Conservation (phyloP, 352 stramenopile genomes). For the Globisporangium ultimum region DNA sequence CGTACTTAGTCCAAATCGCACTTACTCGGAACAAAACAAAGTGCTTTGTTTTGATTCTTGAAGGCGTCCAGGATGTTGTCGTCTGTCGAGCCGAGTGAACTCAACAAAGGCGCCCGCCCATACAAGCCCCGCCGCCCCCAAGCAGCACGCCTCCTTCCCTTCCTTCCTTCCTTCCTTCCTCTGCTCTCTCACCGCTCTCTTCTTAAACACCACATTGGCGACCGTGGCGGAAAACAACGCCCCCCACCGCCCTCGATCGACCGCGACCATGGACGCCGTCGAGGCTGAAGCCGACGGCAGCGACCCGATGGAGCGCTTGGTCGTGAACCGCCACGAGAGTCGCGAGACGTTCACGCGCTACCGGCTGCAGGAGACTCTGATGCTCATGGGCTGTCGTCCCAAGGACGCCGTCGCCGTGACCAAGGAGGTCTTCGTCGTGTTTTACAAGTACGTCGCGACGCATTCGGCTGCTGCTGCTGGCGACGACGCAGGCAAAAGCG, state of each 20-base stretch:
- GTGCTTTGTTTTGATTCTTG: no score
- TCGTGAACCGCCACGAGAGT: constrained; percentile 44
- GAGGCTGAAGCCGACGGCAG: constrained; percentile 51
- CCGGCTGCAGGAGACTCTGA: constrained; percentile 82
- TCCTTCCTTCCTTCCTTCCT: no score
- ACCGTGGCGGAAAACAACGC: constrained; percentile 14
- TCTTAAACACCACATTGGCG: no score
- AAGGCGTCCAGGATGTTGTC: no score
- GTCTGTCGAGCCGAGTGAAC: no score
- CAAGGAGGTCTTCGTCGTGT: constrained; percentile 60
- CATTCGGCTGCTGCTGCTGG: constrained; percentile 3
- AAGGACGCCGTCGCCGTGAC: constrained; percentile 75
- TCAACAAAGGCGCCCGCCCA: no score
- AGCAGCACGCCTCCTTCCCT: no score
- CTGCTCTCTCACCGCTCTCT: no score
- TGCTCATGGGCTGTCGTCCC: constrained; percentile 82
- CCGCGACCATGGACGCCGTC: constrained; percentile 40
- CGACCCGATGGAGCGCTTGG: constrained; percentile 80
- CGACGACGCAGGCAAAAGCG: background rate
- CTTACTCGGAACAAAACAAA: no score
- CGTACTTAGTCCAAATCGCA: no score
- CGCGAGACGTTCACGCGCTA: constrained; percentile 79
- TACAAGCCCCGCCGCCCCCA: no score
- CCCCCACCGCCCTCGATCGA: background rate
- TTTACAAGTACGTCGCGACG: constrained; percentile 46